A percentile compares a stretch with the other conserved stretches of the same genome.
Evolutionary conservation across 805 yeast species (phyloP).

Genomic region (Cephaloascus fragrans): DNA sequence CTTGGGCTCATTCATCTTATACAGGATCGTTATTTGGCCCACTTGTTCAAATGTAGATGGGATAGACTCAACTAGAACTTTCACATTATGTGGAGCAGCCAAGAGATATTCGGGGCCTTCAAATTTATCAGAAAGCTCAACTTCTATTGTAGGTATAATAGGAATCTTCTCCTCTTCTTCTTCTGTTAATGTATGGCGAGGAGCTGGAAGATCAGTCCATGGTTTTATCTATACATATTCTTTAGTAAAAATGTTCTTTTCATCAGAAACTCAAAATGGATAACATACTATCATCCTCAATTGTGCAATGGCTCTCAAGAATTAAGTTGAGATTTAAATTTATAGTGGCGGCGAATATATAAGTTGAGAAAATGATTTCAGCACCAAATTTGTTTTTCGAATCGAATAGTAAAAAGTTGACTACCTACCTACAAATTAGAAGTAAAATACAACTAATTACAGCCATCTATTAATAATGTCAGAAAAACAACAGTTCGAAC

Average conservation of each 20-base stretch:
- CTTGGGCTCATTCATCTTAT: slow-evolving; percentile 9
- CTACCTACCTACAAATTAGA: too few relatives aligned
- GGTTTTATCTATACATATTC: slow-evolving; percentile 41
- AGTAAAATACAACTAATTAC: too few relatives aligned
- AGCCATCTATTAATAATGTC: too few relatives aligned
- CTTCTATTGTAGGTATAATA: slow-evolving; percentile 15
- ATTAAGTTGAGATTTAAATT: too few relatives aligned
- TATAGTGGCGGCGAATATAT: too few relatives aligned
- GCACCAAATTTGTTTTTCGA: too few relatives aligned
- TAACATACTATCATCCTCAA: too few relatives aligned
- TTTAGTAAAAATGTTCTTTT: too few relatives aligned
- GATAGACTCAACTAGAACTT: slow-evolving; percentile 11
- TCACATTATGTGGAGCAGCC: slow-evolving; percentile 18
- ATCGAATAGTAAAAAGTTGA: too few relatives aligned
- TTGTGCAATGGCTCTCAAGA: too few relatives aligned
- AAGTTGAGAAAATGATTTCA: too few relatives aligned
- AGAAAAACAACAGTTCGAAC: slow-evolving; percentile 28
- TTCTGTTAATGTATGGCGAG: slow-evolving; percentile 37
- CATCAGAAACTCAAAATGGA: too few relatives aligned
- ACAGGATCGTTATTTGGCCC: slow-evolving; percentile 9
- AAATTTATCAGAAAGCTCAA: slow-evolving; percentile 8
- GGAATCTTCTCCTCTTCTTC: slow-evolving; percentile 12
- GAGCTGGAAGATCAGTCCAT: slow-evolving; percentile 31
- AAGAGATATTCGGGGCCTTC: slow-evolving; percentile 13
- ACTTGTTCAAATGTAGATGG: slow-evolving; percentile 6